Evolutionary conservation across 345 rosid species (phyloP), one percentile per base, ranked within the genome.

Genomic region (Turnera subulata): DNA sequence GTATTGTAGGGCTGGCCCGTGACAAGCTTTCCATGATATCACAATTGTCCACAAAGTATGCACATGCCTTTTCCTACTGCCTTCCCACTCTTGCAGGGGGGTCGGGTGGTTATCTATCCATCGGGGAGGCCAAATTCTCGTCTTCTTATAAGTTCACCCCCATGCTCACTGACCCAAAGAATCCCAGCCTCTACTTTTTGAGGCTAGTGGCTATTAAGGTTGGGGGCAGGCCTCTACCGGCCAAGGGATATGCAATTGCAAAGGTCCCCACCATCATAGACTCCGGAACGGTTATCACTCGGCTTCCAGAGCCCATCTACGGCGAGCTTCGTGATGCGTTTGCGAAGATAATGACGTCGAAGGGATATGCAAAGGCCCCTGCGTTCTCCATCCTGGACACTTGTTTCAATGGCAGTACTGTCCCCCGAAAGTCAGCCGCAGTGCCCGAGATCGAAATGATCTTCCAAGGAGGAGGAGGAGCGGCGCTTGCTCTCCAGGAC

Each of bases 261-360:
- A 63, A 24, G 38, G 70, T 66, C 40, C 75, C 63, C 7, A 80
- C 82, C 40, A 70, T 80, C 63, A 67, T 80, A 33, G 85, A 80
- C 65, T 80, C 85, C 0, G 82, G 85, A 29, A 80, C 82, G 0
- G 80, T 80, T 2, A 70, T 80, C 50, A 74, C 85, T 0, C 73
- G 85, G 38, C 55, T 80, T 51, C 85, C 85, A 5, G 19, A 0
- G 19, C 39, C 85, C 5, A 40, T 75, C 11, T 80, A 77, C 24
- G 20, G 59, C 0, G 59, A 70, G 2, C 64, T 80, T 16, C 50
- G 33, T 15, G 44, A 49, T 42, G 82, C 74, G 11, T 75, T 80
- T 25, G 55, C 49, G 12, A 62, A 43, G 33, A 25, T 69, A 55
- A 73, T 80, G 78, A 72, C 75, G 2, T 44, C 21, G 43, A 74